Conservation (phyloP, 2,329 filamentous ascomycete species). For the Raffaelea ambrosiae region DNA sequence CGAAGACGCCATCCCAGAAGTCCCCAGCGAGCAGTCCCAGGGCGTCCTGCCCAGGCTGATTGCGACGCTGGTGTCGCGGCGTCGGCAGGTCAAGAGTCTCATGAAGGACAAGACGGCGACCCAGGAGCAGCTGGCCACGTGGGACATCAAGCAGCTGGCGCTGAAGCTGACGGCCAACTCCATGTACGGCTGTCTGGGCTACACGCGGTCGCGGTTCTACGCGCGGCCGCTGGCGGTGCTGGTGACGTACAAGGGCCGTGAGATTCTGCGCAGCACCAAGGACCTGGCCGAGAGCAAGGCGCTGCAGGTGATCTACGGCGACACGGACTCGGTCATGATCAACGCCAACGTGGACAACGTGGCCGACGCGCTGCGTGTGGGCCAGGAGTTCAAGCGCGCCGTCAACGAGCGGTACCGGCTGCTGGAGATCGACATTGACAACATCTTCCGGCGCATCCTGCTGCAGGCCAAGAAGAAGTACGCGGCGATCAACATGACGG, state of each 20-base stretch:
- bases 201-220: constrained; percentile 95
- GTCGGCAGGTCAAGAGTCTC: constrained; percentile 85
- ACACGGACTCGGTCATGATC: constrained; percentile 99
- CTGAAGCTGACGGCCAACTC: constrained; percentile 97
- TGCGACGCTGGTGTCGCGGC: constrained; percentile 78
- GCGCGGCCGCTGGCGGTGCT: constrained; percentile 89
- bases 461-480: constrained; percentile 99
- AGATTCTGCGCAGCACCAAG: constrained; percentile 94
- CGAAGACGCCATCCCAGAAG: constrained; percentile 81
- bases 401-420: constrained; percentile 92
- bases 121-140: constrained; percentile 77
- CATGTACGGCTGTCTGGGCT: constrained; percentile 98
- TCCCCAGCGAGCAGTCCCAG: constrained; percentile 67
- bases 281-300: constrained; percentile 87
- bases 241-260: constrained; percentile 93
- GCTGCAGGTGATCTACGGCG: constrained; percentile 94
- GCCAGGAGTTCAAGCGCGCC: constrained; percentile 86
- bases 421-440: constrained; percentile 96
- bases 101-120: constrained; percentile 94
- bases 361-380: constrained; percentile 81
- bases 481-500: constrained; percentile 87
- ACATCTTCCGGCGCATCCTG: constrained; percentile 86
- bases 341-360: constrained; percentile 96
- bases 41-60: constrained; percentile 89
- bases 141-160: constrained; percentile 97